Conservation (phyloP, 2,329 filamentous ascomycete genomes). For the Amphichorda felina region DNA sequence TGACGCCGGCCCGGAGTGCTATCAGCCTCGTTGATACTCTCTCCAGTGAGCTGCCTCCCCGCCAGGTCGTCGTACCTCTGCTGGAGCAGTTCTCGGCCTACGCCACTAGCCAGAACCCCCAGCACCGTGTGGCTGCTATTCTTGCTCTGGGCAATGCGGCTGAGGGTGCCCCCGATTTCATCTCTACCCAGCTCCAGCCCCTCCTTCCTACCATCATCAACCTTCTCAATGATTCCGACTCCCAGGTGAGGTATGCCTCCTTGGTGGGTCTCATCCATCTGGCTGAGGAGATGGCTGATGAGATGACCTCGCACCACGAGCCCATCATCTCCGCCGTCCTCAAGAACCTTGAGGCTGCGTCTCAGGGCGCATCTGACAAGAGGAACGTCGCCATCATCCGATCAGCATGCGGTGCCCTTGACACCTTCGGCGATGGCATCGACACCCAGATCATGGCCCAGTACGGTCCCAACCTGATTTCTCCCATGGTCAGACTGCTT, state of each 20-base stretch:
- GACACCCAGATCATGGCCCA: slow-evolving; percentile 62
- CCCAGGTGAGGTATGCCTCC: slow-evolving; percentile 75
- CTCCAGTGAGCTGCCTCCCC: slow-evolving; percentile 77
- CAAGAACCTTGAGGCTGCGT: slow-evolving; percentile 78
- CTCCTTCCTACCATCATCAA: slow-evolving; percentile 78
- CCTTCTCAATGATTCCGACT: slow-evolving; percentile 74
- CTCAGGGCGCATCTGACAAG: slow-evolving; percentile 55
- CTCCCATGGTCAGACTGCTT: slow-evolving; percentile 74
- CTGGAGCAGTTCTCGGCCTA: slow-evolving; percentile 78
- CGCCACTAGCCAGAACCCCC: slow-evolving; percentile 60
- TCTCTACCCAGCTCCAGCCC: slow-evolving; percentile 79
- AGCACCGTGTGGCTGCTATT: slow-evolving; percentile 81
- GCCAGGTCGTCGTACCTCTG: slow-evolving; percentile 86
- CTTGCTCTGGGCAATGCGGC: slow-evolving; percentile 87
- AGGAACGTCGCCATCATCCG: slow-evolving; percentile 79
- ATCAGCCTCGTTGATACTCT: slow-evolving; percentile 83
- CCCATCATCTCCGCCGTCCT: slow-evolving; percentile 74
- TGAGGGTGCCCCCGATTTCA: slow-evolving; percentile 94
- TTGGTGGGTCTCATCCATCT: slow-evolving; percentile 80
- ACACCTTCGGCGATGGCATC: slow-evolving; percentile 83
- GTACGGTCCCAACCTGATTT: slow-evolving; percentile 75
- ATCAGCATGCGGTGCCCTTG: slow-evolving; percentile 79
- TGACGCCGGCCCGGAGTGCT: slow-evolving; percentile 71
- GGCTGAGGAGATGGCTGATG: slow-evolving; percentile 86
- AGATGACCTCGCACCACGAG: slow-evolving; percentile 76